phyloP scores from a whole-genome alignment of 176 grass and related monocot genomes.

The Oryza officinalis region DNA sequence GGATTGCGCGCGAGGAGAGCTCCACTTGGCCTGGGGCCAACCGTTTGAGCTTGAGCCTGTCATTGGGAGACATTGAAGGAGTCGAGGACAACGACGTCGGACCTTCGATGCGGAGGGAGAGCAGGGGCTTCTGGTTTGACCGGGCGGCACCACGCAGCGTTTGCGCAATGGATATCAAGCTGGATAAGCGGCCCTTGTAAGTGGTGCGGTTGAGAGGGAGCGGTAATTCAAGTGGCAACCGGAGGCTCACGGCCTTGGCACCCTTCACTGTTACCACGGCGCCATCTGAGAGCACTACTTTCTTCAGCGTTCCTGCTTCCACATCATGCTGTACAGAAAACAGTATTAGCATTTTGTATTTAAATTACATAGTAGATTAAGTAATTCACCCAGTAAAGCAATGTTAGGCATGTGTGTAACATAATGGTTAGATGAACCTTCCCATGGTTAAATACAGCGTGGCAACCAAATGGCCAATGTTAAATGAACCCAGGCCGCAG shows the following conservation, averaged over 20 bases:
- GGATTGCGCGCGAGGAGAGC: conserved; percentile 56
- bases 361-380: background rate
- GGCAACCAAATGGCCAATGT: background rate
- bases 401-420: background rate
- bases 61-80: conserved; percentile 63
- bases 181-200: conserved; percentile 48
- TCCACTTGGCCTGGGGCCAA: conserved; percentile 74
- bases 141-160: conserved; percentile 55
- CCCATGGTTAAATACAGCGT: background rate
- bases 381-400: background rate
- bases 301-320: conserved; percentile 87
- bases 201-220: conserved; percentile 82
- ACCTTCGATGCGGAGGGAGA: conserved; percentile 77
- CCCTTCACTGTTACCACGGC: conserved; percentile 84
- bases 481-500: background rate
- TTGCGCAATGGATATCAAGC: conserved; percentile 73
- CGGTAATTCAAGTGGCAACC: conserved; percentile 69
- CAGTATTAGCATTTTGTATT: background rate
- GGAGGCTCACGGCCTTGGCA: conserved; percentile 79
- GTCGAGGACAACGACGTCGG: conserved; percentile 70
- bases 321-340: conserved; percentile 77
- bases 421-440: background rate
- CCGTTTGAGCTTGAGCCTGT: conserved; percentile 79
- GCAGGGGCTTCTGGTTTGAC: conserved; percentile 65
- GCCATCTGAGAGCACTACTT: conserved; percentile 88